phyloP scores from a whole-genome alignment of 345 rosid species.

The Gossypioides kirkii region DNA sequence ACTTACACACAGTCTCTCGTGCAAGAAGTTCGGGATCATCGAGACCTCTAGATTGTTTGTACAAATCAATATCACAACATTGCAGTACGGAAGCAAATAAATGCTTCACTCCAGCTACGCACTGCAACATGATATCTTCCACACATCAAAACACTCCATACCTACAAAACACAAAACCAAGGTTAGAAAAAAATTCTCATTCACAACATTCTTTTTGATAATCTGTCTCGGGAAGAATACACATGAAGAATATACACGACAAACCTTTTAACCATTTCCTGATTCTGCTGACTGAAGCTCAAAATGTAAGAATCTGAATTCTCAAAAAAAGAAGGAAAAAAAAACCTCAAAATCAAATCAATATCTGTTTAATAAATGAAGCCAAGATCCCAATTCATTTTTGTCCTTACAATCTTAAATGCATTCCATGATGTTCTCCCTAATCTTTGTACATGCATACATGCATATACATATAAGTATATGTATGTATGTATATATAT shows the following conservation, averaged over 20 bases:
- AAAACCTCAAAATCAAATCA: conserved; percentile 6
- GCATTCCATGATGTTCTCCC: neutral
- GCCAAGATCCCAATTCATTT: neutral
- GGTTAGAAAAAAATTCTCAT: conserved; percentile 12
- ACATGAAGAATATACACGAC: neutral
- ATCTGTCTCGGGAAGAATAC: neutral
- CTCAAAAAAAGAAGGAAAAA: neutral
- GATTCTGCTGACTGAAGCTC: neutral
- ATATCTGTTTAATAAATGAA: conserved; percentile 4
- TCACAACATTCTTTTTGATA: conserved; percentile 1
- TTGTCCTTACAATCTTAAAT: neutral
- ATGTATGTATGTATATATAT: neutral
- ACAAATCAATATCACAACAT: conserved; percentile 82
- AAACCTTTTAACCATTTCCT: conserved; percentile 58
- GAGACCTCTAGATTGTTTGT: conserved; percentile 73
- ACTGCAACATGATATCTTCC: conserved; percentile 80
- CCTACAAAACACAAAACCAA: conserved; percentile 33
- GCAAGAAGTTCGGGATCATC: conserved; percentile 91
- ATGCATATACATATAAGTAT: neutral
- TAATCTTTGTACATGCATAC: neutral
- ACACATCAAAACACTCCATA: conserved; percentile 69
- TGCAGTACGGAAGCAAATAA: conserved; percentile 52
- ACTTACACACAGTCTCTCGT: conserved; percentile 93
- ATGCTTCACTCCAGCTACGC: conserved; percentile 71
- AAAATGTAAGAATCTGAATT: neutral